Evolutionary conservation across 2,329 filamentous ascomycete genomes (phyloP), one percentile per base, ranked within the genome.

Genomic region (Talaromyces sp.): DNA sequence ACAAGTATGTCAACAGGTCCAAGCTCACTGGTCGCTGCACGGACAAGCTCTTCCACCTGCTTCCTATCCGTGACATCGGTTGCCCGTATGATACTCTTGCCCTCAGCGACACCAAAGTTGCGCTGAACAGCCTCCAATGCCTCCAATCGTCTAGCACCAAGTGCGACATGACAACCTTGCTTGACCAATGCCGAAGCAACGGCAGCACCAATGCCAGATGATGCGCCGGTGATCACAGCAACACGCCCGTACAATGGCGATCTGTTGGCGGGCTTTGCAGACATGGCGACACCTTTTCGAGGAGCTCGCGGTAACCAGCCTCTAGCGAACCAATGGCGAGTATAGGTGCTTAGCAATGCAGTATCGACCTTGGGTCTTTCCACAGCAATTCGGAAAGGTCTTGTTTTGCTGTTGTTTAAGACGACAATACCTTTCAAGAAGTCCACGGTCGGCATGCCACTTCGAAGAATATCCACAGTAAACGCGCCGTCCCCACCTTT

Each of bases 1-100:
- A 94, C 86, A n/a, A 94, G 84, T 60, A 93, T 90, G 73, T 94
- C 91, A 52, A 93, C 82, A 0, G 88, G 86, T 0, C 90, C 91
- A 0, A 93, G 86, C 69, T 88, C 80, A 54, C 85, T 82, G 31
- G 80, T 80, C 1, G 89, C 82, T 0, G 84, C 81, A 3, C 79
- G 76, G 67, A 93, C 81, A 3, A 94, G 86, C 0, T 84, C 83
- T 70, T 90, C 86, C 5, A 93, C 89, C 70, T 93, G 84, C 4
- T 78, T 75, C 67, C 82, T 84, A 71, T 87, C 82, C 0, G 90
- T 92, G 16, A 93, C 89, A 70, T 94, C 91, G 0, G 91, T 93
- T 72, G 85, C 82, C 65, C 87, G 87, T 9, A 86, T 84, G 60
- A 93, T 82, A 35, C 91, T 84, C 74, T 90, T 91, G 70, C 85